Evolutionary conservation across 345 rosid genomes (phyloP).

Genomic region (Boechera stricta): DNA sequence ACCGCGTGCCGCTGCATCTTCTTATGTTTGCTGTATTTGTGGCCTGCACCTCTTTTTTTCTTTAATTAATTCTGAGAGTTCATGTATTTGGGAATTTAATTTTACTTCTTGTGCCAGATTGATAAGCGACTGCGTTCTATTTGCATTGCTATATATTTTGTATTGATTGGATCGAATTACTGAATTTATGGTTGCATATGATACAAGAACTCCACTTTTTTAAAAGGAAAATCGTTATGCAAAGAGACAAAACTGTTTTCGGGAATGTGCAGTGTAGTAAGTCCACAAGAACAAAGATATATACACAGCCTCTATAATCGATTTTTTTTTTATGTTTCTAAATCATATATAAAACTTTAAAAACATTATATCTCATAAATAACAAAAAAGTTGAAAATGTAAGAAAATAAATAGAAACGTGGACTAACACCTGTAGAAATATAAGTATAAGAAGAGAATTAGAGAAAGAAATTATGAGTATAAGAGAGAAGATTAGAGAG

Average conservation of each 20-base stretch:
- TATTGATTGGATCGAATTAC: not conserved
- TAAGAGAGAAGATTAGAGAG: too few species aligned
- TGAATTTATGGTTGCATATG: not conserved
- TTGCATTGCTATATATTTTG: not conserved
- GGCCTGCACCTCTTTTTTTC: slow-evolving; percentile 42
- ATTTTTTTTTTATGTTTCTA: too few species aligned
- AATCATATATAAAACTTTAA: too few species aligned
- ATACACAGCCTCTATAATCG: too few species aligned
- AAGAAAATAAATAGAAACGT: too few species aligned
- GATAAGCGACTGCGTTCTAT: not conserved
- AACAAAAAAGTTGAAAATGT: too few species aligned
- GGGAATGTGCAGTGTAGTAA: not conserved
- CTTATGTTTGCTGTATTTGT: slow-evolving; percentile 44
- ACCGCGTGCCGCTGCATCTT: slow-evolving; percentile 40
- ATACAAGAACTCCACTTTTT: not conserved
- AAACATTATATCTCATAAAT: too few species aligned
- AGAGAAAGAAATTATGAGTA: too few species aligned
- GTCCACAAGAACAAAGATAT: not conserved
- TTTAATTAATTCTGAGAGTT: slow-evolving; percentile 41
- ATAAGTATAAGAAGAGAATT: too few species aligned
- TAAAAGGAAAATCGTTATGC: not conserved
- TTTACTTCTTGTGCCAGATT: not conserved
- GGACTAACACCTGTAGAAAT: too few species aligned
- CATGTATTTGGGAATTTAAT: slow-evolving; percentile 10
- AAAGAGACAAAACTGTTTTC: not conserved